phyloP scores from a whole-genome alignment of 1,139 yeast genomes.

The Saccharomyces hybrid region DNA sequence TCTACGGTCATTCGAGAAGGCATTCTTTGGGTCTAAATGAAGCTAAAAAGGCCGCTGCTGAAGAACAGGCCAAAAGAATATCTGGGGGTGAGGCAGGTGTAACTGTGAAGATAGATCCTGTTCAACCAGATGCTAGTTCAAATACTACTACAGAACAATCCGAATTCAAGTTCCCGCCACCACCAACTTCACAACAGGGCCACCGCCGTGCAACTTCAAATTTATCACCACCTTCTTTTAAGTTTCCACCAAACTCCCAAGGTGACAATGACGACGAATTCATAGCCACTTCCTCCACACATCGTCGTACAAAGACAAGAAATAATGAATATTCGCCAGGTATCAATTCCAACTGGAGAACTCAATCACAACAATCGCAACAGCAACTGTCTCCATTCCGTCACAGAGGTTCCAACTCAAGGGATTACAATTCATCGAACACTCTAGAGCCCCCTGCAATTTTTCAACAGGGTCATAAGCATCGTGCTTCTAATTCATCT shows the following conservation, averaged over 20 bases:
- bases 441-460: conserved; percentile 46
- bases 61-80: conserved; percentile 62
- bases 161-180: conserved; percentile 48
- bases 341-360: conserved; percentile 63
- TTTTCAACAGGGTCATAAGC: conserved; percentile 76
- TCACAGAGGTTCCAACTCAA: conserved; percentile 30
- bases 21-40: conserved; percentile 89
- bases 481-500: conserved; percentile 57
- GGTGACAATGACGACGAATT: conserved; percentile 27
- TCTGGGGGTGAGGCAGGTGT: conserved; percentile 14
- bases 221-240: conserved; percentile 17
- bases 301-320: conserved; percentile 32
- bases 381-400: conserved; percentile 28
- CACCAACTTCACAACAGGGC: conserved; percentile 28
- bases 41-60: conserved; percentile 94
- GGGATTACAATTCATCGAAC: conserved; percentile 24
- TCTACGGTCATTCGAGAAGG: conserved; percentile 73
- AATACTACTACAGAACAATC: conserved; percentile 21
- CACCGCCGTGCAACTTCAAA: conserved; percentile 30
- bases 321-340: conserved; percentile 30
- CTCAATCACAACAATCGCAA: conserved; percentile 25
- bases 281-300: conserved; percentile 32
- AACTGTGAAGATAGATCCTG: conserved; percentile 10
- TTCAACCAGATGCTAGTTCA: conserved; percentile 12
- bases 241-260: conserved; percentile 12